Base-by-base conservation (phyloP, 805 yeast genomes). In the Metschnikowia reukaufii region DNA sequence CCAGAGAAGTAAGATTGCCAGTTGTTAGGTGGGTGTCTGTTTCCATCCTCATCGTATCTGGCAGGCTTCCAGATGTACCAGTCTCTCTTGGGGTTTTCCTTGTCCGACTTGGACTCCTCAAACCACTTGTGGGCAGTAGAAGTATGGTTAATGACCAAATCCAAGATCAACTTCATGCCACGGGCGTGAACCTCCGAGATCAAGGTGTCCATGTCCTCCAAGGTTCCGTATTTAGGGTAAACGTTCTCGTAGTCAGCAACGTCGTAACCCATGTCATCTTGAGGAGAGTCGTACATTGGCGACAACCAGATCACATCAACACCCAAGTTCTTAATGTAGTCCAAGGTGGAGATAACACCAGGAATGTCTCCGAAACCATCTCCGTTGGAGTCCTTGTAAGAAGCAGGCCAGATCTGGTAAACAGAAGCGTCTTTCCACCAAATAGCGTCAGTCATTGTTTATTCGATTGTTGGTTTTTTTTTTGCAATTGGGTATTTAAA, bases 221-320 rank as follows among this genome's bases (percentile, higher is more conserved):
- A 59, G 12, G 81, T 71, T 32, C 85, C 86, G 60, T 77, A 80
- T 48, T 67, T 66, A 13, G 77, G 74, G 60, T 79, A 73, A 33
- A 81, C 72, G 19, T 62, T 70, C 59, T 77, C 72, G 63, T 81
- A 81, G 62, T 81, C 74, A 16, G 77, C 63, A 56, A 81, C 77
- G 55, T 81, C 84, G 58, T 79, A 81, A 4, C 85, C 85, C 84
- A 80, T 79, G 59, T 80, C 85, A 42, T 73, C 77, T 59, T 77
- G 80, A 5, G 84, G 84, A 2, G 82, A 75, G 50, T 76, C 81
- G 63, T 70, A 79, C 67, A 77, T 76, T 18, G 84, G 85, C 20
- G 78, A 75, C 44, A 80, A 60, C 85, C 84, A 81, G 34, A 81
- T 64, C 13, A 76, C 73, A 47, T 77, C 82, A 13, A 68, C 68